These are phyloP conservation scores for Cladophialophora carrionii DNA, from an alignment of 2,329 filamentous ascomycete species.

Conservation along the genomic window DNA sequence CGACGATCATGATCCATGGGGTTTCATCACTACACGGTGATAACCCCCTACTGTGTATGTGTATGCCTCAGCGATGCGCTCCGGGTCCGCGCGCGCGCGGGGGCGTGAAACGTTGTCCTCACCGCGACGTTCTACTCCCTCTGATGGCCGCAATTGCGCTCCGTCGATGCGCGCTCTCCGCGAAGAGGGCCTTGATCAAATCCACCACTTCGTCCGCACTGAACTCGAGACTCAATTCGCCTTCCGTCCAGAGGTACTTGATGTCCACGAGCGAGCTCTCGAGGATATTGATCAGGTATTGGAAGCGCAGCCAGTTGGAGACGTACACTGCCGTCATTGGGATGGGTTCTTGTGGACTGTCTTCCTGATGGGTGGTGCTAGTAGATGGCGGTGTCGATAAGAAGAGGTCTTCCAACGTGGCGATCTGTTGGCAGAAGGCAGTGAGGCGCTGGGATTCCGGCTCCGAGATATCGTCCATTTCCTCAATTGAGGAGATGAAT, in stretches of 20 bases:
- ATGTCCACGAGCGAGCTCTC: conserved; percentile 67
- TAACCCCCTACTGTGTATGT: too few species aligned
- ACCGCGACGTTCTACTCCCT: conserved; percentile 40
- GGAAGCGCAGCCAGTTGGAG: conserved; percentile 66
- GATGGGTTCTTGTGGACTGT: conserved; percentile 39
- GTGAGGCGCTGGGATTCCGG: conserved; percentile 64
- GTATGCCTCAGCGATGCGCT: too few species aligned
- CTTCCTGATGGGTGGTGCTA: conserved; percentile 37
- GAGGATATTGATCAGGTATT: conserved; percentile 65
- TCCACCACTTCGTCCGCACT: conserved; percentile 64
- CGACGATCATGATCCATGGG: neutral
- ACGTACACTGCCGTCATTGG: conserved; percentile 65
- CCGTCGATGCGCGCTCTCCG: conserved; percentile 62
- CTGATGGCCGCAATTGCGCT: conserved; percentile 52
- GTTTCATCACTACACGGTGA: neutral
- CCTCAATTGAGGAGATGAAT: conserved; percentile 64
- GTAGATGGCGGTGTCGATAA: conserved; percentile 46
- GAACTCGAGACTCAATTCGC: conserved; percentile 66
- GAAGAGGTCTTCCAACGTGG: conserved; percentile 62
- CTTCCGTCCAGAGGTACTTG: conserved; percentile 66
- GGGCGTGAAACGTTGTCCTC: neutral
- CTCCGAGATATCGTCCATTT: conserved; percentile 66
- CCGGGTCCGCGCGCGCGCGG: too few species aligned
- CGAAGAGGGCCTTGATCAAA: conserved; percentile 66
- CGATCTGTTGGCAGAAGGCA: conserved; percentile 59